Percentiles rank a stretch among this genome's conserved stretches.
phyloP scores from a whole-genome alignment of 2,329 filamentous ascomycete species.

The Biscogniauxia mediterranea region DNA sequence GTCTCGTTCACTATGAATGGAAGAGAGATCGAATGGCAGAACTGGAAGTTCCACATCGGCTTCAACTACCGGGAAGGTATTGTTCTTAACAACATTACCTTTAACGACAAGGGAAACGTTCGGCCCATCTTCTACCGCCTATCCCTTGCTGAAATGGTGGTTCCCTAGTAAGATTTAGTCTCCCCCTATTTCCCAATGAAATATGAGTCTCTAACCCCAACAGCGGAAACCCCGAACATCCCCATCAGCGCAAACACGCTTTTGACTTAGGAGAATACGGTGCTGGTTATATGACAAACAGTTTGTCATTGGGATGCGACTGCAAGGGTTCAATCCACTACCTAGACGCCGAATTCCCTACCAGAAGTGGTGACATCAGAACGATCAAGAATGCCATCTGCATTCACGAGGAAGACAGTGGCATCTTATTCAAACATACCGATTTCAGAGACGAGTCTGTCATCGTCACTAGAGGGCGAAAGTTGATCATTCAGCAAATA shows the following conservation, averaged over 20 bases:
- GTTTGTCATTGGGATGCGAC: slow-evolving; percentile 72
- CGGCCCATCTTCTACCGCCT: slow-evolving; percentile 85
- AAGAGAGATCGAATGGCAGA: slow-evolving; percentile 80
- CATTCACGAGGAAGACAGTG: slow-evolving; percentile 90
- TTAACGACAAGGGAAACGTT: slow-evolving; percentile 76
- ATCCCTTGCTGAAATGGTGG: slow-evolving; percentile 90
- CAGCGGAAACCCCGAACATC: slow-evolving; percentile 71
- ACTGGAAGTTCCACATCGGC: slow-evolving; percentile 88
- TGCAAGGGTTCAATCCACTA: slow-evolving; percentile 93
- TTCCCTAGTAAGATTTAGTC: slow-evolving; percentile 62
- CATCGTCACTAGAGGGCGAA: slow-evolving; percentile 81
- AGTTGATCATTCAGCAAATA: slow-evolving; percentile 84
- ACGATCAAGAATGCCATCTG: slow-evolving; percentile 93
- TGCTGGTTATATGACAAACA: slow-evolving; percentile 81
- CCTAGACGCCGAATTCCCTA: slow-evolving; percentile 83
- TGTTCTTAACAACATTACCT: slow-evolving; percentile 85
- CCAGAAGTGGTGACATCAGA: slow-evolving; percentile 69
- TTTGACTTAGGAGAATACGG: slow-evolving; percentile 82
- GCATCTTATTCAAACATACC: slow-evolving; percentile 90
- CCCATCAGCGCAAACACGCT: slow-evolving; percentile 78
- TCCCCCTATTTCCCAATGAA: neutral
- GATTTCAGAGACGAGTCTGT: slow-evolving; percentile 89
- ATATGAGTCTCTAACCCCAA: slow-evolving; percentile 8
- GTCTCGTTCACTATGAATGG: slow-evolving; percentile 81
- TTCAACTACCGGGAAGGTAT: slow-evolving; percentile 95